Percentiles rank a stretch among this genome's conserved stretches.
These are phyloP conservation scores for Rhynchospora tenuis DNA, from an alignment of 176 grass and related monocot genomes.

Conservation along the genomic window DNA sequence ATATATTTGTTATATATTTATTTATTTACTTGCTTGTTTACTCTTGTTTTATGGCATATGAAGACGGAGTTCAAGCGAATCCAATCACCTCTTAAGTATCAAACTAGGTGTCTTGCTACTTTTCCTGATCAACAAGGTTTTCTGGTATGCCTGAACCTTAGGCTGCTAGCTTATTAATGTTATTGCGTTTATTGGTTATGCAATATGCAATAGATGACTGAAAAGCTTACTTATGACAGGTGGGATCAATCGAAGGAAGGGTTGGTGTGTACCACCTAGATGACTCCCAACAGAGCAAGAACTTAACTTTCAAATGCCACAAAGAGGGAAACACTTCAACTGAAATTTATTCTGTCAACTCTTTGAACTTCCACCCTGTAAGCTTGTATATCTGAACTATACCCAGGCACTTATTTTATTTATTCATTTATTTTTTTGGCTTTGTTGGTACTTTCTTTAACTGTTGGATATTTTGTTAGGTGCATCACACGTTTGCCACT, in stretches of 20 bases:
- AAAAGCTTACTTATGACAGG: slow-evolving; percentile 44
- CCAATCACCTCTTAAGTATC: slow-evolving; percentile 85
- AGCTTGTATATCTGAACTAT: slow-evolving; percentile 28
- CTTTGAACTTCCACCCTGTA: too few relatives aligned
- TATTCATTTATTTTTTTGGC: not conserved
- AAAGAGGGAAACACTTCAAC: slow-evolving; percentile 74
- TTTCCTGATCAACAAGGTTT: slow-evolving; percentile 99
- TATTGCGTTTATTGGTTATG: not conserved
- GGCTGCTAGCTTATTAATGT: not conserved
- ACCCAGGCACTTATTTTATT: not conserved
- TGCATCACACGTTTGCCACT: slow-evolving; percentile 74
- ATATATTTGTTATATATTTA: not conserved
- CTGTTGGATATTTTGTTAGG: slow-evolving; percentile 22
- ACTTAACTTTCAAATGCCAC: slow-evolving; percentile 98
- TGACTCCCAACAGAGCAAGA: slow-evolving; percentile 73
- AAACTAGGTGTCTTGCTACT: slow-evolving; percentile 76
- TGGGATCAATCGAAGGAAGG: slow-evolving; percentile 93
- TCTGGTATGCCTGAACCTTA: slow-evolving; percentile 49
- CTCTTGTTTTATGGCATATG: slow-evolving; percentile 17
- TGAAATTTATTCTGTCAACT: too few relatives aligned
- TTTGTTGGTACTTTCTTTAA: not conserved
- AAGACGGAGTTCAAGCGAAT: slow-evolving; percentile 92
- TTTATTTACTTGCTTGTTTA: not conserved
- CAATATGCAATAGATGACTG: not conserved
- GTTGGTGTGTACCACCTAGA: slow-evolving; percentile 92